Conservation (phyloP, 192 early-diverging fungal genomes). For the Polychytrium aggregatum region DNA sequence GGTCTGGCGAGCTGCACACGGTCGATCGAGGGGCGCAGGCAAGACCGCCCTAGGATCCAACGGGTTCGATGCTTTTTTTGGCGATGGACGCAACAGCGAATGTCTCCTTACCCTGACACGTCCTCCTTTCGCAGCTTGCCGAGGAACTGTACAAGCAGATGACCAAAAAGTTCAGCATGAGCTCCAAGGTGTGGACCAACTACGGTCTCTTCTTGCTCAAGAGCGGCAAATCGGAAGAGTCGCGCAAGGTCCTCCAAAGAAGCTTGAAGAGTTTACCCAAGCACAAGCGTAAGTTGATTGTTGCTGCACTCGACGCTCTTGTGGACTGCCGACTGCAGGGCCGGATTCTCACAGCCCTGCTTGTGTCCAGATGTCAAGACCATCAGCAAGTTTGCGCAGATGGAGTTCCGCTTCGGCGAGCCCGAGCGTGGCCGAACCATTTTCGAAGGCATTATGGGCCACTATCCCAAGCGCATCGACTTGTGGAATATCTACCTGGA, state of each 20-base stretch:
- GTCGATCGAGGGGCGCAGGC: too few relatives aligned
- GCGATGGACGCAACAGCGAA: neutral
- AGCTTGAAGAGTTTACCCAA: constrained; percentile 78
- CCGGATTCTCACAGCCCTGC: too few relatives aligned
- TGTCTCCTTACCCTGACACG: neutral
- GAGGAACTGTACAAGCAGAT: constrained; percentile 64
- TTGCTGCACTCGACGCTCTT: neutral
- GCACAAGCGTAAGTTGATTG: constrained; percentile 64
- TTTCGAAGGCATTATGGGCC: constrained; percentile 89
- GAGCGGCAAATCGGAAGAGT: constrained; percentile 58
- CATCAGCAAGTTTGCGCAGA: constrained; percentile 87
- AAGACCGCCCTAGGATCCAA: too few relatives aligned
- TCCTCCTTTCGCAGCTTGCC: constrained; percentile 23
- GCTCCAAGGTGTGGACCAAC: constrained; percentile 83
- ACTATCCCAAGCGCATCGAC: constrained; percentile 87
- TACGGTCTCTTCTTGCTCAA: constrained; percentile 75
- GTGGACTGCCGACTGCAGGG: constrained; percentile 3
- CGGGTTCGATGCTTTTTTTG: too few relatives aligned
- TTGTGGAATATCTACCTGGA: constrained; percentile 96
- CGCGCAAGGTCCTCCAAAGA: constrained; percentile 70
- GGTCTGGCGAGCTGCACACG: too few relatives aligned
- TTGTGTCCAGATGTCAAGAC: constrained; percentile 65
- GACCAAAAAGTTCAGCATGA: constrained; percentile 75
- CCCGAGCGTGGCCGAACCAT: constrained; percentile 94
- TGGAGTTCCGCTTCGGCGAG: constrained; percentile 97